Percentiles rank a stretch among this genome's conserved stretches.
Conservation (phyloP, 1,284 basidiomycete species). For the Exobasidium cylindrosporum region DNA sequence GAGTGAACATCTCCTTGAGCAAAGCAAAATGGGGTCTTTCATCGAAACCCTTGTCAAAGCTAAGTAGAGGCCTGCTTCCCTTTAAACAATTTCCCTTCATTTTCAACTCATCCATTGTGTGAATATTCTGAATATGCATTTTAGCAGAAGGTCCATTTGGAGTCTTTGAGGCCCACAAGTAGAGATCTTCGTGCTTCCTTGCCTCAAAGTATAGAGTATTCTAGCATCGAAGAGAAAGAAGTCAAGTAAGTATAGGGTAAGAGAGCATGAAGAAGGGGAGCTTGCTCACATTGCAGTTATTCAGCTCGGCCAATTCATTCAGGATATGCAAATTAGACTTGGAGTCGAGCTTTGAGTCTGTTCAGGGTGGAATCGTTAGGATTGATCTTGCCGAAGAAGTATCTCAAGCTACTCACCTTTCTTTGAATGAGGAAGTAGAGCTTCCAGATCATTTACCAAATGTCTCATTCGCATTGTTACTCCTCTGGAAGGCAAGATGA, state of each 20-base stretch:
- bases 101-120: conserved; percentile 99
- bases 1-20: conserved; percentile 92
- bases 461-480: conserved; percentile 96
- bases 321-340: conserved; percentile 91
- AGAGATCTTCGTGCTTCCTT: conserved; percentile 81
- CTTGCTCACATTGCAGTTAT: conserved; percentile 75
- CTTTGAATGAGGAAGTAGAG: conserved; percentile 88
- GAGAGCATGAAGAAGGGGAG: not conserved
- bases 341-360: conserved; percentile 69
- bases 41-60: conserved; percentile 90
- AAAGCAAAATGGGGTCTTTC: conserved; percentile 81
- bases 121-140: conserved; percentile 95
- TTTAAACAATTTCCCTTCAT: conserved; percentile 99
- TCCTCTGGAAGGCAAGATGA: conserved; percentile 88
- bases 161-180: conserved; percentile 93
- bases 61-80: conserved; percentile 84
- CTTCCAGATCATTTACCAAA: conserved; percentile 90
- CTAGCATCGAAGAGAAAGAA: not conserved
- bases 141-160: conserved; percentile 97
- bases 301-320: conserved; percentile 93
- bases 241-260: not conserved
- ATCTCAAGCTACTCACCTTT: conserved; percentile 59
- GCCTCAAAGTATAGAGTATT: conserved; percentile 98
- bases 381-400: not conserved
- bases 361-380: not conserved